Conservation (phyloP, 768 basidiomycete genomes). For the Roridomyces roridus region DNA sequence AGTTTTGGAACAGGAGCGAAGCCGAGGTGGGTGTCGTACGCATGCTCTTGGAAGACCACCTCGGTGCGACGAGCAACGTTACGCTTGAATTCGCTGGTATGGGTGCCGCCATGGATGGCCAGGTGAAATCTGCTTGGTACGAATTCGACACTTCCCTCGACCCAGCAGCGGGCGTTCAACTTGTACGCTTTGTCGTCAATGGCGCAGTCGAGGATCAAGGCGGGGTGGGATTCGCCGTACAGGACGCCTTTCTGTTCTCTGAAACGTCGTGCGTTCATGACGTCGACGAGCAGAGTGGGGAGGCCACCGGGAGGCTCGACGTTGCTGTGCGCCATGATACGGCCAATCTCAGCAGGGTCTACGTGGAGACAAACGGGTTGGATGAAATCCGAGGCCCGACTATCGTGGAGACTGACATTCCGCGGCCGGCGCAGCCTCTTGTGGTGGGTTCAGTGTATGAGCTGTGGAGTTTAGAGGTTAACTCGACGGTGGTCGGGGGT, state of each 20-base stretch:
- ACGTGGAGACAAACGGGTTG: neutral
- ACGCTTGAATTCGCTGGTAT: neutral
- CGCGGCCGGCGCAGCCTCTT: neutral
- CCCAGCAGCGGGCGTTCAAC: neutral
- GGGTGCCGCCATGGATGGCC: neutral
- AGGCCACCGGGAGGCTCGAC: neutral
- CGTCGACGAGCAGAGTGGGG: neutral
- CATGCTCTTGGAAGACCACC: neutral
- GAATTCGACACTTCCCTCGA: neutral
- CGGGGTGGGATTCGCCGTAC: neutral
- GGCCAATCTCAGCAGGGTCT: neutral
- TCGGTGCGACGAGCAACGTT: neutral
- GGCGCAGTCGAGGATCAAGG: slow-evolving; percentile 1
- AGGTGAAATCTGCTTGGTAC: neutral
- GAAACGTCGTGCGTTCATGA: neutral
- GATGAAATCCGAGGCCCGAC: neutral
- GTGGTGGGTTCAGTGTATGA: neutral
- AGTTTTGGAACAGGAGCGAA: neutral
- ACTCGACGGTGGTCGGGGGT: too few species aligned
- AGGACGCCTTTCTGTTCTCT: neutral
- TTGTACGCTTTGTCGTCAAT: neutral
- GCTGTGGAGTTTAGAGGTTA: slow-evolving; percentile 6
- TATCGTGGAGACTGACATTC: neutral
- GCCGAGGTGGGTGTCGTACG: neutral
- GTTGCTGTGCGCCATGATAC: slow-evolving; percentile 6